Evolutionary conservation across 257 asterid genomes (phyloP), one percentile per base, ranked within the genome.

Genomic region (Parsonsia alboflavescens): DNA sequence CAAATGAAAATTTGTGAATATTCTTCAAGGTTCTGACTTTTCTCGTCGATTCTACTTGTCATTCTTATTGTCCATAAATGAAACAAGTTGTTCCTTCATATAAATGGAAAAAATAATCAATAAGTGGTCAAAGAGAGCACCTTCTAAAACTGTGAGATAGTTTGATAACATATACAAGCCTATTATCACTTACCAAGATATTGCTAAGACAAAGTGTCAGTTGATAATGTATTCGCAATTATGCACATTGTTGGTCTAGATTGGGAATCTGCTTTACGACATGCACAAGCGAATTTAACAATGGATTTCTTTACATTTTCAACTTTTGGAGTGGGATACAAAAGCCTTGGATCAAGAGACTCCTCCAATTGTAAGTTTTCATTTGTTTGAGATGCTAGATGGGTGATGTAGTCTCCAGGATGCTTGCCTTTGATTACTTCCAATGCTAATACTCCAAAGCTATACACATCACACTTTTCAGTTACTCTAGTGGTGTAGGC

Each of bases 391-490:
- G 21, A 50, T 0, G 15, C 52, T 33, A 12, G 74, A 65, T 50
- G 1, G 1, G 10, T 7, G 8, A 76, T 26, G 36, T 70, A 53
- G 22, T 80, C 83, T 1, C 81, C 75, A 0, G 81, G 81, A 70
- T 83, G 84, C 16, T 39, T 59, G 7, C 85, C 87, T 68, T 75
- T 65, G 0, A 81, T 57, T 70, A 84, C 83, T 76, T 81, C 83
- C 0, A 84, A 49, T 8, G 82, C 46, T 9, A 84, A 57, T 10
- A 81, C 78, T 12, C 87, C 84, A 48, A 84, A 81, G 63, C 87
- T 84, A 65, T 78, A 84, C 9, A 81, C 81, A 67, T 84, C 87
- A 52, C 82, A 77, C 8, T 67, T 82, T 24, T 73, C 79, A 12
- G 9, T 70, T 64, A 79, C 75, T 49, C 58, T 57, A 74, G 71